Conservation (phyloP, 139 green algal genomes). For the Chlorella sp. region DNA sequence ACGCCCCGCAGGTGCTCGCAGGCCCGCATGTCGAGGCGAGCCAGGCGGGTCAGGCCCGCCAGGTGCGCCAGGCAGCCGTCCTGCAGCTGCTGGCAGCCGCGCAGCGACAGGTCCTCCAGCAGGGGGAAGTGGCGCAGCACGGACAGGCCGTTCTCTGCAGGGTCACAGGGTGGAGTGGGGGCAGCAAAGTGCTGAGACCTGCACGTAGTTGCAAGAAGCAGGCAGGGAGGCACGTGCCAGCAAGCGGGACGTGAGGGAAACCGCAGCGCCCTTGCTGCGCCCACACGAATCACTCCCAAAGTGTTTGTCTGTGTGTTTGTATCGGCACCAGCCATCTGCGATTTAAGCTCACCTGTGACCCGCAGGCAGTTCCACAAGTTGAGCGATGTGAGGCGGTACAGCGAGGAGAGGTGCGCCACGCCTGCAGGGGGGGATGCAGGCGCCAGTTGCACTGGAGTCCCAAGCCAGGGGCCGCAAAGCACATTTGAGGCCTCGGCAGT, state of each 20-base stretch:
- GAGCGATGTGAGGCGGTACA: conserved; percentile 39
- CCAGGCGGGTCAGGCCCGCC: conserved; percentile 33
- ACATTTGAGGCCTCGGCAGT: too few species aligned
- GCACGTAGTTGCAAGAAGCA: too few species aligned
- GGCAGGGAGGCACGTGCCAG: too few species aligned
- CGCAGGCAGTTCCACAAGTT: conserved; percentile 63
- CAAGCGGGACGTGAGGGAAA: too few species aligned
- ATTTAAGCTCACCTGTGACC: conserved; percentile 25
- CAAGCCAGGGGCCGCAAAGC: too few species aligned
- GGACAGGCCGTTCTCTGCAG: conserved; percentile 35
- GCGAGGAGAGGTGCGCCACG: conserved; percentile 22
- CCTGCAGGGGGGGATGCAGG: conserved; percentile 7
- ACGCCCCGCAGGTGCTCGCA: conserved; percentile 60
- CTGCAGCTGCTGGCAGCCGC: conserved; percentile 58
- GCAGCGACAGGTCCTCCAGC: conserved; percentile 49
- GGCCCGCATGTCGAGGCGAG: conserved; percentile 48
- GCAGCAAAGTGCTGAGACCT: neutral
- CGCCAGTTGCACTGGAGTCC: too few species aligned
- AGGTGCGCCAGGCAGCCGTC: conserved; percentile 41
- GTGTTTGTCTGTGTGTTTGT: too few species aligned
- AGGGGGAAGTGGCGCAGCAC: conserved; percentile 19
- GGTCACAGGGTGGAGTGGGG: neutral
- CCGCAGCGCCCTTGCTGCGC: too few species aligned
- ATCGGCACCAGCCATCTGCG: too few species aligned
- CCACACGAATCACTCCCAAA: too few species aligned